Evolutionary conservation across 345 rosid species (phyloP).

Genomic region (Noccaea bulbosa): DNA sequence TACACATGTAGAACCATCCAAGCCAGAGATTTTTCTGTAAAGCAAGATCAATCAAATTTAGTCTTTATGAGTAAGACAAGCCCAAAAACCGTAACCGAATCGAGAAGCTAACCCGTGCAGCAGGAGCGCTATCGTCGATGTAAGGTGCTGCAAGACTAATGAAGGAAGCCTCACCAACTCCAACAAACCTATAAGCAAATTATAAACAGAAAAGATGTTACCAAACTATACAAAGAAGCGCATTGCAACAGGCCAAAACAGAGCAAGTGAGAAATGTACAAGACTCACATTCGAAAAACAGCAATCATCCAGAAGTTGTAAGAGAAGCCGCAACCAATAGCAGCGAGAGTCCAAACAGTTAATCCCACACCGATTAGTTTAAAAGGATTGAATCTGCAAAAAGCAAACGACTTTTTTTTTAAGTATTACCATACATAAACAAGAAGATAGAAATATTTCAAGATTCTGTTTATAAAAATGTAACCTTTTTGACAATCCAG

Average conservation of each 20-base stretch:
- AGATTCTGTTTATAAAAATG: neutral
- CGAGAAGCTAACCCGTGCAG: constrained; percentile 57
- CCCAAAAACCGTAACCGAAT: neutral
- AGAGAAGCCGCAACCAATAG: constrained; percentile 76
- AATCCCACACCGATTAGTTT: constrained; percentile 89
- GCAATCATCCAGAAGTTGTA: constrained; percentile 86
- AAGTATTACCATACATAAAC: neutral
- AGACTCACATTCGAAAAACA: constrained; percentile 76
- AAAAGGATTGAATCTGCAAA: constrained; percentile 82
- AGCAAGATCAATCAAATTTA: neutral
- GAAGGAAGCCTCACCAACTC: constrained; percentile 99
- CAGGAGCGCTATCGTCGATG: constrained; percentile 93
- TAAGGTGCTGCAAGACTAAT: constrained; percentile 99
- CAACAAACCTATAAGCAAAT: constrained; percentile 69
- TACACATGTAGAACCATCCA: constrained; percentile 93
- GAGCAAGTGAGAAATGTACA: neutral
- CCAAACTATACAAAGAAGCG: neutral
- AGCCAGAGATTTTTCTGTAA: constrained; percentile 93
- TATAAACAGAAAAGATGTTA: constrained; percentile 13
- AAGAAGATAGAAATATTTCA: neutral
- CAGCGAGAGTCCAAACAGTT: constrained; percentile 88
- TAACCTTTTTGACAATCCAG: constrained; percentile 84
- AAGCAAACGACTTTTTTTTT: neutral
- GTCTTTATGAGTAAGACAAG: neutral
- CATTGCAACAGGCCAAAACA: neutral